phyloP scores from a whole-genome alignment of 2,329 filamentous ascomycete species.

The Cytospora piceicola region DNA sequence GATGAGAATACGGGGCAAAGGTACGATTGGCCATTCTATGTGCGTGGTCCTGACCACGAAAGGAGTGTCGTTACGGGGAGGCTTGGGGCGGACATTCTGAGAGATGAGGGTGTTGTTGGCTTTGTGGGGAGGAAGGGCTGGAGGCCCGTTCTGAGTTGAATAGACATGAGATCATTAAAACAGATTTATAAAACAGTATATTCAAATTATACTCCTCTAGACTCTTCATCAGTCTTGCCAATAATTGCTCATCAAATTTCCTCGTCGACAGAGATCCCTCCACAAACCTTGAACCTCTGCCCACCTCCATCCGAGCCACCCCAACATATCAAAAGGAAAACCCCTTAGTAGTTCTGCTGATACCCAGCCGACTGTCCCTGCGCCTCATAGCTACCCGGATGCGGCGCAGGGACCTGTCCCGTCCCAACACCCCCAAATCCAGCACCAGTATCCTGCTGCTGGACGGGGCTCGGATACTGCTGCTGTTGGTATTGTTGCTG shows the following conservation, averaged over 20 bases:
- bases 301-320: not conserved
- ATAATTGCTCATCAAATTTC: not conserved
- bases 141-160: constrained; percentile 50
- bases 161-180: not conserved
- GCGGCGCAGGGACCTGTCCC: constrained; percentile 17
- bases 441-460: constrained; percentile 3
- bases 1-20: constrained; percentile 30
- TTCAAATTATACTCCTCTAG: not conserved
- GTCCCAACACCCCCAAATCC: not conserved
- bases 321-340: not conserved
- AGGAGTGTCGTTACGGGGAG: constrained; percentile 70
- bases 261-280: not conserved
- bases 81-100: constrained; percentile 60
- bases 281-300: too few relatives aligned
- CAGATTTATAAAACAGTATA: not conserved
- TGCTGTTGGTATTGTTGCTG: constrained; percentile 28
- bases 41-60: constrained; percentile 63
- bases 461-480: not conserved
- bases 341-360: constrained; percentile 25
- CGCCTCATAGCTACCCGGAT: constrained; percentile 21
- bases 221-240: not conserved
- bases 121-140: constrained; percentile 65
- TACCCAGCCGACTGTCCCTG: constrained; percentile 20
- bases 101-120: constrained; percentile 61
- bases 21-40: constrained; percentile 61